Evolutionary conservation across 306 rosid species (phyloP).

Genomic region (Castanopsis chinensis): DNA sequence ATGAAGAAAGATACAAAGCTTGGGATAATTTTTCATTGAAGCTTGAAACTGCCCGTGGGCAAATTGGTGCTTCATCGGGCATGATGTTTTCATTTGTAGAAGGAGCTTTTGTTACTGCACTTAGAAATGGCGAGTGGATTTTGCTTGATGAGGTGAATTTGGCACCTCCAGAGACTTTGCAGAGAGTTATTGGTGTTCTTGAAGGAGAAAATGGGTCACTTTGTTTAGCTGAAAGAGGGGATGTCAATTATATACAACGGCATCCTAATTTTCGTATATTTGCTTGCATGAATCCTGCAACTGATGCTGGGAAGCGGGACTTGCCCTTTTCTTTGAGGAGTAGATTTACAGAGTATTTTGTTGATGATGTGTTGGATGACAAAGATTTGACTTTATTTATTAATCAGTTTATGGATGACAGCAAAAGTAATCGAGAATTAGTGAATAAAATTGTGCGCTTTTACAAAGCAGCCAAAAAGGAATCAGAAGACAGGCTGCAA

Average conservation of each 20-base stretch:
- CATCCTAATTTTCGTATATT: conserved; percentile 89
- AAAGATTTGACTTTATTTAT: conserved; percentile 73
- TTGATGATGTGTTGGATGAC: conserved; percentile 79
- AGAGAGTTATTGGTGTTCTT: conserved; percentile 83
- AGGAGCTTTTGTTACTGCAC: conserved; percentile 89
- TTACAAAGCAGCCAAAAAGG: conserved; percentile 69
- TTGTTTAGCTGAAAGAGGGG: conserved; percentile 95
- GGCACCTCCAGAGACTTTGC: conserved; percentile 95
- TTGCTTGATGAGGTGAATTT: conserved; percentile 98
- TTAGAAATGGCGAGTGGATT: conserved; percentile 88
- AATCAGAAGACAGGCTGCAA: conserved; percentile 79
- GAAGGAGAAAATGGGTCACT: conserved; percentile 85
- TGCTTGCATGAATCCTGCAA: conserved; percentile 99
- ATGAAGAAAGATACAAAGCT: conserved; percentile 49
- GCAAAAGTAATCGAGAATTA: conserved; percentile 29
- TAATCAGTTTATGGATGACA: conserved; percentile 41
- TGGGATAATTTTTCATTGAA: conserved; percentile 67
- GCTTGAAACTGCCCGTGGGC: conserved; percentile 43
- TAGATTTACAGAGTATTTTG: conserved; percentile 89
- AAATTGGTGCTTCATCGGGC: conserved; percentile 53
- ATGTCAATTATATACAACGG: conserved; percentile 60
- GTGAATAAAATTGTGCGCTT: conserved; percentile 57
- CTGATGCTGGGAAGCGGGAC: conserved; percentile 98
- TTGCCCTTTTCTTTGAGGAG: conserved; percentile 78
- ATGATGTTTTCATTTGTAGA: conserved; percentile 93